Evolutionary conservation across 1,284 basidiomycete species (phyloP), one percentile per base, ranked within the genome.

Genomic region (Rhodofomes roseus): DNA sequence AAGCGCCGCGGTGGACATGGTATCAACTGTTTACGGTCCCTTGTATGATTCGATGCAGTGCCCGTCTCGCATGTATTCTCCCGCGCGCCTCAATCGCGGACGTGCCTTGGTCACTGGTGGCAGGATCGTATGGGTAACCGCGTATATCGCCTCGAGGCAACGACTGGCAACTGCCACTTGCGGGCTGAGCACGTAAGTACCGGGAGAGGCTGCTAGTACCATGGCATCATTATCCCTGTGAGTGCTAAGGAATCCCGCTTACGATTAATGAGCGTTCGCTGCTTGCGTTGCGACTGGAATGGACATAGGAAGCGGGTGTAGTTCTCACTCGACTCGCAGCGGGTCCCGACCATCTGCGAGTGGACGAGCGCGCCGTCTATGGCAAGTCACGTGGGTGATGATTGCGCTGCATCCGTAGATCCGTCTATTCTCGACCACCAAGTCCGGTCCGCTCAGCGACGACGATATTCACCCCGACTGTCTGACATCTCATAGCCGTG

Each of bases 1-100:
- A 58, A 68, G 63, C 11, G 68, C 64, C 43, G 68, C 67, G 44
- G 69, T 62, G 11, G 71, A 68, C 71, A 73, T 71, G 61, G 14
- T 37, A 14, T 14, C 36, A 11, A 14, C 22, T 37, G 16, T 25
- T 14, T 29, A 27, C 25, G 25, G 46, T 23, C 29, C 16, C 12
- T 23, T 6, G 22, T 12, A 9, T 46, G 18, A 14, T 27, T 27
- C 8, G 18, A 25, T 48, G 46, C 46, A 27, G 25, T 27, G 12
- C 16, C 9, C 27, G 46, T 48, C 46, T 46, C 27, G 8, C 44
- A 12, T 22, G 23, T 23, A 16, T 39, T 39, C 25, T 29, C 22
- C 25, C 14, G 11, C 16, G 25, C 46, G 16, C 9, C 18, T 23
- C 25, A 16, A 23, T 20, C 25, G 4, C 25, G 25, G 27, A 12